These are phyloP conservation scores for Triticum dicoccoides DNA, from an alignment of 176 grass and related monocot genomes.

Conservation along the genomic window DNA sequence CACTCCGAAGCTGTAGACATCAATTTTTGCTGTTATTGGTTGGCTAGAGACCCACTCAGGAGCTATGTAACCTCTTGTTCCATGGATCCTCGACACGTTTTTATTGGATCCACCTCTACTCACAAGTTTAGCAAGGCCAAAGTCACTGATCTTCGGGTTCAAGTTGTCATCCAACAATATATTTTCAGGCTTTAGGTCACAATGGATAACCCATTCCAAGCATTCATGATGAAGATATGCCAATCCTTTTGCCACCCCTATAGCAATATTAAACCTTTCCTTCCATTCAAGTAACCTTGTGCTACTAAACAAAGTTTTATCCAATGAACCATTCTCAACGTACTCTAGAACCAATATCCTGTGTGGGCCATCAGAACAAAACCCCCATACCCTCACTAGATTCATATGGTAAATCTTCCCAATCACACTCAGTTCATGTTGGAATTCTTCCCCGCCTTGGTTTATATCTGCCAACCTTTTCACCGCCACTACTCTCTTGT, in stretches of 20 bases:
- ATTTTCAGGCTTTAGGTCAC: background rate
- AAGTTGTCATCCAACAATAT: background rate
- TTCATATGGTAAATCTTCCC: slow-evolving; percentile 2
- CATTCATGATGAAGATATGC: slow-evolving; percentile 2
- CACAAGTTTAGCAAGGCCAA: background rate
- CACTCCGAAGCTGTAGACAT: background rate
- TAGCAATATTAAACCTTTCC: background rate
- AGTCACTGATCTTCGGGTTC: background rate
- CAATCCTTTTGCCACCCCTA: slow-evolving; percentile 16
- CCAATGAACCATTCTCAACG: slow-evolving; percentile 2
- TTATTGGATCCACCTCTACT: background rate
- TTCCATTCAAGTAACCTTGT: background rate
- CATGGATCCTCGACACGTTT: background rate
- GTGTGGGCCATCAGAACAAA: slow-evolving; percentile 1
- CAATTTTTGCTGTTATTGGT: background rate
- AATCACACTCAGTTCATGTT: slow-evolving; percentile 2
- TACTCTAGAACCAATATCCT: background rate
- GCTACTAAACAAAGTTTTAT: background rate
- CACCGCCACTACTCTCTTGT: background rate
- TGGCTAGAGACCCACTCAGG: background rate
- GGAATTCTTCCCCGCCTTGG: slow-evolving; percentile 8
- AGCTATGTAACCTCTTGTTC: background rate
- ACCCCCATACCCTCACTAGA: slow-evolving; percentile 16
- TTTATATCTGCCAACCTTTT: slow-evolving; percentile 3
- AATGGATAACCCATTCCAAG: background rate